Percentiles rank a stretch among this genome's conserved stretches.
Evolutionary conservation across 2,329 filamentous ascomycete genomes (phyloP).

Genomic region (Ophiostoma sp.): DNA sequence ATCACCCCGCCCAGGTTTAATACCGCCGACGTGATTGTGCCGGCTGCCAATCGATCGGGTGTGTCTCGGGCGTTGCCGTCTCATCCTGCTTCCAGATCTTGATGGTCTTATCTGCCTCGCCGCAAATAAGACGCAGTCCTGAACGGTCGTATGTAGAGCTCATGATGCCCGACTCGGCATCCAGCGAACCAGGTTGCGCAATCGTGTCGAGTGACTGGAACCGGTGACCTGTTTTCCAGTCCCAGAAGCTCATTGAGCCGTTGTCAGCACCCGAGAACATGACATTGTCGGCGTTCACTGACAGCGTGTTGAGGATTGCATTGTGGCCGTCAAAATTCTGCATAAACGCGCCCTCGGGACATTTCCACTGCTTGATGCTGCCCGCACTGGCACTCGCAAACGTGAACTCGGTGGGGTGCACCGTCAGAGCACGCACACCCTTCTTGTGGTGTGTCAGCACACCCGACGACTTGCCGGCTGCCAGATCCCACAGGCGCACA

Average conservation of each 20-base stretch:
- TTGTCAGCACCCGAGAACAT: conserved; percentile 94
- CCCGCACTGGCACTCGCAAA: conserved; percentile 89
- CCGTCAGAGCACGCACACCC: conserved; percentile 76
- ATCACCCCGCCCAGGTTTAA: conserved; percentile 34
- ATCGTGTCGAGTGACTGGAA: conserved; percentile 88
- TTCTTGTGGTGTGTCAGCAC: conserved; percentile 98
- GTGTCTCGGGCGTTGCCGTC: conserved; percentile 80
- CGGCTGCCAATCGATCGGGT: conserved; percentile 90
- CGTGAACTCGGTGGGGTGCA: conserved; percentile 90
- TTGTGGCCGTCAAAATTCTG: conserved; percentile 98
- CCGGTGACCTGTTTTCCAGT: conserved; percentile 93
- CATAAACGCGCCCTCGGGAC: conserved; percentile 96
- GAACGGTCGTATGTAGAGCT: conserved; percentile 87
- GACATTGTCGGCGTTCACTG: conserved; percentile 91
- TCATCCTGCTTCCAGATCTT: conserved; percentile 98
- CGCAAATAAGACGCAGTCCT: conserved; percentile 81
- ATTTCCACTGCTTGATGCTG: conserved; percentile 99
- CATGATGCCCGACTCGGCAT: conserved; percentile 94
- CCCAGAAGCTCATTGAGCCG: conserved; percentile 95
- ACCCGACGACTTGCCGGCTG: conserved; percentile 92
- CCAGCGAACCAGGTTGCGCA: conserved; percentile 87
- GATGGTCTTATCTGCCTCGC: conserved; percentile 96
- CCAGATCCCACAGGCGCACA: conserved; percentile 89
- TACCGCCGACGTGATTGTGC: conserved; percentile 71
- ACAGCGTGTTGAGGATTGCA: conserved; percentile 87